These are phyloP conservation scores for Iberis pinnata DNA, from an alignment of 345 rosid genomes.

Conservation along the genomic window DNA sequence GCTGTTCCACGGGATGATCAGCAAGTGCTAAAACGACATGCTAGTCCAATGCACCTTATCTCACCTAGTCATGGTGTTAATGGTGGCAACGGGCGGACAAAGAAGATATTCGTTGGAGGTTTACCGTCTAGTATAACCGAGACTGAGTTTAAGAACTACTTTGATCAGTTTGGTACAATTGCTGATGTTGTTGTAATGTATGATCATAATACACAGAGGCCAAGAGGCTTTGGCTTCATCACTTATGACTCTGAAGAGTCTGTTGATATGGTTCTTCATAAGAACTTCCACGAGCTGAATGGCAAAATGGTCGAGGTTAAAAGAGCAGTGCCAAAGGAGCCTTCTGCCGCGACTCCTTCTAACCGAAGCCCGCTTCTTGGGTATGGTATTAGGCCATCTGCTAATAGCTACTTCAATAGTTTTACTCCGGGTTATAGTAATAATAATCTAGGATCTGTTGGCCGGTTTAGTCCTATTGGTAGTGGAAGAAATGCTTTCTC, in stretches of 20 bases:
- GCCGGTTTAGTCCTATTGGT: constrained; percentile 64
- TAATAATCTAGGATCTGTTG: constrained; percentile 43
- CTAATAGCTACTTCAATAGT: constrained; percentile 51
- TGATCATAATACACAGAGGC: constrained; percentile 94
- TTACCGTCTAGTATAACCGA: constrained; percentile 64
- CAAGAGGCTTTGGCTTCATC: constrained; percentile 97
- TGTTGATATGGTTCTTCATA: constrained; percentile 74
- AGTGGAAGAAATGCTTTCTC: constrained; percentile 44
- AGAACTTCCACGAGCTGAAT: constrained; percentile 85
- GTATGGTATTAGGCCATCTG: constrained; percentile 33
- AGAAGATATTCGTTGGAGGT: constrained; percentile 90
- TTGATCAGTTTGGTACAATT: constrained; percentile 74
- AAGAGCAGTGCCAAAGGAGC: constrained; percentile 91
- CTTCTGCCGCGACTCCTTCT: constrained; percentile 31
- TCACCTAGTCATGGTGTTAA: constrained; percentile 34
- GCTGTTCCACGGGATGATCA: constrained; percentile 88
- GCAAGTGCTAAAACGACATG: constrained; percentile 47
- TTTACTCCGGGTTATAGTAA: constrained; percentile 63
- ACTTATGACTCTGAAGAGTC: constrained; percentile 86
- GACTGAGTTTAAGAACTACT: constrained; percentile 64
- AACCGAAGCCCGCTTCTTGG: constrained; percentile 54
- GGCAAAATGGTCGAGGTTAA: constrained; percentile 98
- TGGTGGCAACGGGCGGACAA: constrained; percentile 53
- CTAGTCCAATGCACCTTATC: constrained; percentile 35
- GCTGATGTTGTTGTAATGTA: constrained; percentile 93